Percentiles rank a stretch among this genome's conserved stretches.
phyloP scores from a whole-genome alignment of 345 rosid species.

The Eucalyptus pumila region DNA sequence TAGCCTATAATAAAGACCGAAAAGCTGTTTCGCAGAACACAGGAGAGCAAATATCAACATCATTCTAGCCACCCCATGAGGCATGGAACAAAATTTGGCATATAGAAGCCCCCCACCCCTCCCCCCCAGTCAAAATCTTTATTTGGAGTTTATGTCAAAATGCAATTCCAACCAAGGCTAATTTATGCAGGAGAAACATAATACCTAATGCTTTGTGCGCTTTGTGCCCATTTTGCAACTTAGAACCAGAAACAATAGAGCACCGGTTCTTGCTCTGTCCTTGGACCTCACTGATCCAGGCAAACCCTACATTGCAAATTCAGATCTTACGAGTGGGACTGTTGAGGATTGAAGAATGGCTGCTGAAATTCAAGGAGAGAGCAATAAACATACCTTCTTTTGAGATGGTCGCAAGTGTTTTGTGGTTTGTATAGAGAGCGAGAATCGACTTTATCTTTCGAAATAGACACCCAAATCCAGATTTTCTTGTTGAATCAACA shows the following conservation, averaged over 20 bases:
- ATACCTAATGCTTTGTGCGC: not conserved
- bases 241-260: not conserved
- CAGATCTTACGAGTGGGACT: not conserved
- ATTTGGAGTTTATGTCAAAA: not conserved
- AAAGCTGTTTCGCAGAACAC: not conserved
- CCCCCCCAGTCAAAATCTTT: too few species aligned
- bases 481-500: not conserved
- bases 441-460: not conserved
- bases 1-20: not conserved
- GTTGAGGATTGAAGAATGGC: not conserved
- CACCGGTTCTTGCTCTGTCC: not conserved
- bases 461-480: not conserved
- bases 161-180: not conserved
- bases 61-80: not conserved
- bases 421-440: not conserved
- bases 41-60: not conserved
- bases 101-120: fast-evolving
- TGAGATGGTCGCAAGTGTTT: not conserved
- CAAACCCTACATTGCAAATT: not conserved
- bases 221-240: not conserved
- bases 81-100: not conserved
- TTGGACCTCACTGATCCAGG: not conserved
- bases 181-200: not conserved
- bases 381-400: not conserved
- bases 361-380: not conserved